Conservation (phyloP, 179 eudicot species). For the Amaranthus tricolor region DNA sequence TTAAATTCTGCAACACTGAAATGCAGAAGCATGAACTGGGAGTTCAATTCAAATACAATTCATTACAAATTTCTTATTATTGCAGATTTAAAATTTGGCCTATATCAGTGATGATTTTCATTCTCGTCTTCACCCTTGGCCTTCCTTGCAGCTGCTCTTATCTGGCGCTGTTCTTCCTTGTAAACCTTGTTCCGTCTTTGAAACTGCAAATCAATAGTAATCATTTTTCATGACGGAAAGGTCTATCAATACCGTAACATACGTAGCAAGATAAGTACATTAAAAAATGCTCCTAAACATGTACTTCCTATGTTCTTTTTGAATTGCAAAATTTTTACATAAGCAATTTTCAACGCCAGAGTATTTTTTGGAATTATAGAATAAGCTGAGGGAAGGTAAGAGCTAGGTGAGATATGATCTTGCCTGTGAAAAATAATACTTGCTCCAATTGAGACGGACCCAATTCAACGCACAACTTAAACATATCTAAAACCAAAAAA, state of each 20-base stretch:
- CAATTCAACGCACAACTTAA: too few species aligned
- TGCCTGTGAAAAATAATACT: too few species aligned
- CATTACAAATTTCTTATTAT: conserved; percentile 25
- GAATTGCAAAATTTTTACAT: not conserved
- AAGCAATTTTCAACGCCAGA: too few species aligned
- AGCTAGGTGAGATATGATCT: too few species aligned
- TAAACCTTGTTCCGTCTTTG: conserved; percentile 88
- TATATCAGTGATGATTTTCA: conserved; percentile 27
- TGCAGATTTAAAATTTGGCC: conserved; percentile 1
- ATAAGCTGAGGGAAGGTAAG: too few species aligned
- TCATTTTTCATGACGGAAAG: not conserved
- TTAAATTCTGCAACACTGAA: conserved; percentile 12
- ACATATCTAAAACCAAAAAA: too few species aligned
- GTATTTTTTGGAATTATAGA: too few species aligned
- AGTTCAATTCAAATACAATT: conserved; percentile 12
- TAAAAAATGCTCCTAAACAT: not conserved
- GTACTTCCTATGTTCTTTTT: not conserved
- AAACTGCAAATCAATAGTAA: conserved; percentile 49
- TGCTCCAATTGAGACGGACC: too few species aligned
- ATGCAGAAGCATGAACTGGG: conserved; percentile 11
- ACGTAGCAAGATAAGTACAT: not conserved
- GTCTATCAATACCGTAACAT: not conserved
- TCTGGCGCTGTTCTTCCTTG: conserved; percentile 96
- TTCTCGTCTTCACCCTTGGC: conserved; percentile 43
- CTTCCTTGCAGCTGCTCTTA: conserved; percentile 85